Evolutionary conservation across 106 monocot genomes (phyloP).

Genomic region (Platanthera guangdongensis): DNA sequence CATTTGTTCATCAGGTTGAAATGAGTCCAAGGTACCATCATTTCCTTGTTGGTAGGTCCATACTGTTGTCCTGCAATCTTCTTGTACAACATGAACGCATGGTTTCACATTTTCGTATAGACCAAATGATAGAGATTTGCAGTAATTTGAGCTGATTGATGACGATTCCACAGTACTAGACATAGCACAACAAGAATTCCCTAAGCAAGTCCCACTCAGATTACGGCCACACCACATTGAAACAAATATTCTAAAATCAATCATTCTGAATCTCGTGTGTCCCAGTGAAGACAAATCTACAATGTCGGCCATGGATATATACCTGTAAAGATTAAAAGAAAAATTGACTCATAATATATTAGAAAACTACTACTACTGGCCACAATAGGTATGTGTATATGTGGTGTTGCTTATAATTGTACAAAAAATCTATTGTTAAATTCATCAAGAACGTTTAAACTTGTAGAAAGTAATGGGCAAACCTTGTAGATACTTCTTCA

Average conservation of each 20-base stretch:
- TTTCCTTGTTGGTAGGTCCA: conserved; percentile 79
- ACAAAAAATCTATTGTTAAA: no score
- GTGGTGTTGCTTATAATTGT: no score
- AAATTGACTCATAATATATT: background rate
- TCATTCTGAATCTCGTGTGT: conserved; percentile 29
- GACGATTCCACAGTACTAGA: conserved; percentile 12
- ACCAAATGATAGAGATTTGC: conserved; percentile 58
- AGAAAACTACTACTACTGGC: no score
- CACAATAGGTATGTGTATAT: no score
- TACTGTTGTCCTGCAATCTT: conserved; percentile 91
- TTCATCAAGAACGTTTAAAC: no score
- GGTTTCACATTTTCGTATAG: conserved; percentile 21
- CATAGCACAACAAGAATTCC: conserved; percentile 38
- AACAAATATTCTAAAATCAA: conserved; percentile 83
- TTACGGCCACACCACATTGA: conserved; percentile 64
- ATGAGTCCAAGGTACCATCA: conserved; percentile 56
- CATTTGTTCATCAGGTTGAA: conserved; percentile 65
- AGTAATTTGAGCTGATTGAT: conserved; percentile 23
- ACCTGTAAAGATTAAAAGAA: conserved; percentile 39
- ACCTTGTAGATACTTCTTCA: no score
- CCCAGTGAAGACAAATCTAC: conserved; percentile 54
- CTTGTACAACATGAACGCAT: conserved; percentile 65
- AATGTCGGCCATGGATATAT: conserved; percentile 79
- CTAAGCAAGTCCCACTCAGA: conserved; percentile 38
- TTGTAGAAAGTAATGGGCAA: no score